Base-by-base conservation (phyloP, 2,329 filamentous ascomycete species). In the Trichoderma atroviride region DNA sequence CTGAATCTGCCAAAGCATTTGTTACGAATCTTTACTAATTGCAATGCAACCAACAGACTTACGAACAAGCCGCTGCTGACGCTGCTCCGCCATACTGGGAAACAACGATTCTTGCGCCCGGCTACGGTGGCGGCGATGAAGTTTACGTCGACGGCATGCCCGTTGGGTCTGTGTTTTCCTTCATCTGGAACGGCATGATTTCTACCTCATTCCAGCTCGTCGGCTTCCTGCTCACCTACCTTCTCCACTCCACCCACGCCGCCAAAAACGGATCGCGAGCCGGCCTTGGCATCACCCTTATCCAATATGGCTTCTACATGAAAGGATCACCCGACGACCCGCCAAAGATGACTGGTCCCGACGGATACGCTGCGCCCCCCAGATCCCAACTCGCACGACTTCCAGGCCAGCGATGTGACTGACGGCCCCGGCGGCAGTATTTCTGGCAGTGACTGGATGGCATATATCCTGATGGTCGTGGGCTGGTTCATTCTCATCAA, bases 71-170 rank as follows among this genome's bases (percentile, higher is more conserved):
- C 19, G 96, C 96, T 3, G 95, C 95, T 53, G 96, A 99, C 80
- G 92, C 94, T 29, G 96, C 96, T 59, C 96, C 96, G 1, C 96
- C 96, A 0, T 99, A 99, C 81, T 99, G 96, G 96, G 96, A 99
- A 83, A 99, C 96, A 6, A 98, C 96, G 0, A 97, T 99, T 73
- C 87, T 99, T 63, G 95, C 94, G 0, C 96, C 96, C 0, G 96
- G 95, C 68, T 89, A 96, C 73, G 92, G 92, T 64, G 92, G 92
- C n/a, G 89, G 90, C 50, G 94, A 98, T 77, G 96, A 99, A 79
- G 95, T 99, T 59, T 99, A 96, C 77, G 92, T 99, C 69, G 96
- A 99, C 78, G 96, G 96, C 75, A 91, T 99, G 77, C 94, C 96
- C 3, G 96, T 96, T 65, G 93, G 93, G 72, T 94, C 92, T 60